Conservation (phyloP, 2,329 filamentous ascomycete species). For the Cladosporium austrohemisphaericum region DNA sequence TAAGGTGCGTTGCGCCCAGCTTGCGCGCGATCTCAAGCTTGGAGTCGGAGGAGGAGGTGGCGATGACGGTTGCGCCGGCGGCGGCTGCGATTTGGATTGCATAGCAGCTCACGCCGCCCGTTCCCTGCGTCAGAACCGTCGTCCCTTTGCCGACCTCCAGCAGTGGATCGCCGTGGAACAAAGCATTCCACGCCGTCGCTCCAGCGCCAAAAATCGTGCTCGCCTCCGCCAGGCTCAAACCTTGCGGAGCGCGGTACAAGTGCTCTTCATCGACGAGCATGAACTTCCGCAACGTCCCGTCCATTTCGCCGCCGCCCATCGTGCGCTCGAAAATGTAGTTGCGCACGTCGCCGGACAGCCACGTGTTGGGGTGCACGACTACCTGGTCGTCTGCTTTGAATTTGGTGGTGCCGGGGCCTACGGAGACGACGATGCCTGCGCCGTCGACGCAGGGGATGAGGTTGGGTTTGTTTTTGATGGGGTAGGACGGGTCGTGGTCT, state of each 20-base stretch:
- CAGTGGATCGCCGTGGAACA: slow-evolving; percentile 55
- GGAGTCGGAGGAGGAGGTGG: slow-evolving; percentile 54
- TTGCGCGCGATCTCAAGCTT: slow-evolving; percentile 52
- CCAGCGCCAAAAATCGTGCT: slow-evolving; percentile 57
- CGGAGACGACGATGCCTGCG: slow-evolving; percentile 54
- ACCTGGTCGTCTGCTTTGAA: slow-evolving; percentile 56
- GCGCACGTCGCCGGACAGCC: slow-evolving; percentile 18
- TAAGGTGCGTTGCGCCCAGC: slow-evolving; percentile 54
- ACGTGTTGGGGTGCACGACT: slow-evolving; percentile 41
- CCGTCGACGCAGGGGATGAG: slow-evolving; percentile 68
- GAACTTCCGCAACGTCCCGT: slow-evolving; percentile 57
- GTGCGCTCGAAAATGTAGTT: slow-evolving; percentile 39
- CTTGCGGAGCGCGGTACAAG: slow-evolving; percentile 52
- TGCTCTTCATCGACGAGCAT: slow-evolving; percentile 50
- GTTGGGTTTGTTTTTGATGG: slow-evolving; percentile 18
- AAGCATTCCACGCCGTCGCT: slow-evolving; percentile 48
- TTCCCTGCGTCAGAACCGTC: slow-evolving; percentile 38
- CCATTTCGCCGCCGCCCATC: slow-evolving; percentile 49
- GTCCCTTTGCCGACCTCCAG: slow-evolving; percentile 23
- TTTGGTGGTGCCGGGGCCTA: slow-evolving; percentile 63
- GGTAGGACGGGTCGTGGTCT: slow-evolving; percentile 19
- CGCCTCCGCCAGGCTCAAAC: slow-evolving; percentile 57
- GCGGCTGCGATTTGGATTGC: slow-evolving; percentile 28
- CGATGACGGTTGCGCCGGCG: slow-evolving; percentile 46
- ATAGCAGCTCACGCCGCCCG: slow-evolving; percentile 42